Evolutionary conservation across 2,329 filamentous ascomycete genomes (phyloP).

Genomic region (Ascochyta koolunga): DNA sequence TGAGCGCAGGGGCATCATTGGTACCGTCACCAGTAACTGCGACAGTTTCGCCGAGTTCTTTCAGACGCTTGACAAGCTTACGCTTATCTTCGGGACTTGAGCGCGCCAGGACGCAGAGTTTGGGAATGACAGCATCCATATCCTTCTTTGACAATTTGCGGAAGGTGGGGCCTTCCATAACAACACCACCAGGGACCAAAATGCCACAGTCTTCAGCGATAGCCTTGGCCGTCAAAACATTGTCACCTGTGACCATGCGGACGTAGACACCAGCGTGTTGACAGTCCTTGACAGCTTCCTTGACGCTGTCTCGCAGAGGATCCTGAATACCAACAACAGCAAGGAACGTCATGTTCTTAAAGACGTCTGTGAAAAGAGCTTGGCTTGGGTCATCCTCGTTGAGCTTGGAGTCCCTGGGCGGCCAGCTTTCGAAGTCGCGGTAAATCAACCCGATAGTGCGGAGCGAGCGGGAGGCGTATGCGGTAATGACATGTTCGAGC

Average conservation of each 20-base stretch:
- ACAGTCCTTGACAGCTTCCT: constrained; percentile 73
- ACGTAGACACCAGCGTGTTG: constrained; percentile 79
- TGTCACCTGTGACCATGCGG: constrained; percentile 86
- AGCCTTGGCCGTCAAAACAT: constrained; percentile 77
- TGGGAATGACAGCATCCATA: constrained; percentile 63
- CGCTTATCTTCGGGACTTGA: constrained; percentile 74
- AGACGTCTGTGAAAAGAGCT: constrained; percentile 70
- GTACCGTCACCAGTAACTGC: constrained; percentile 85
- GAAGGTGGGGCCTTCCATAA: constrained; percentile 81
- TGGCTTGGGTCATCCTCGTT: constrained; percentile 67
- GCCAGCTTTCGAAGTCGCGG: constrained; percentile 83
- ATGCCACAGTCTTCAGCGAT: constrained; percentile 83
- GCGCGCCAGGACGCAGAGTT: constrained; percentile 70
- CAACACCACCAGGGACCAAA: constrained; percentile 69
- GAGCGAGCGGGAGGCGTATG: constrained; percentile 79
- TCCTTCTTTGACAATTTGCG: constrained; percentile 70
- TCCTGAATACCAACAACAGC: constrained; percentile 82
- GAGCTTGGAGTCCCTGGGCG: constrained; percentile 66
- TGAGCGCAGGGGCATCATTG: constrained; percentile 81
- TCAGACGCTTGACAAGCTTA: constrained; percentile 67
- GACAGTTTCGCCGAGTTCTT: constrained; percentile 74
- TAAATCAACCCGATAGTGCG: constrained; percentile 85
- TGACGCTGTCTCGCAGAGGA: constrained; percentile 76
- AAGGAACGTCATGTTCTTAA: constrained; percentile 75
- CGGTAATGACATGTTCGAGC: constrained; percentile 72